phyloP scores from a whole-genome alignment of 352 stramenopile species.

The Globisporangium sylvaticum region DNA sequence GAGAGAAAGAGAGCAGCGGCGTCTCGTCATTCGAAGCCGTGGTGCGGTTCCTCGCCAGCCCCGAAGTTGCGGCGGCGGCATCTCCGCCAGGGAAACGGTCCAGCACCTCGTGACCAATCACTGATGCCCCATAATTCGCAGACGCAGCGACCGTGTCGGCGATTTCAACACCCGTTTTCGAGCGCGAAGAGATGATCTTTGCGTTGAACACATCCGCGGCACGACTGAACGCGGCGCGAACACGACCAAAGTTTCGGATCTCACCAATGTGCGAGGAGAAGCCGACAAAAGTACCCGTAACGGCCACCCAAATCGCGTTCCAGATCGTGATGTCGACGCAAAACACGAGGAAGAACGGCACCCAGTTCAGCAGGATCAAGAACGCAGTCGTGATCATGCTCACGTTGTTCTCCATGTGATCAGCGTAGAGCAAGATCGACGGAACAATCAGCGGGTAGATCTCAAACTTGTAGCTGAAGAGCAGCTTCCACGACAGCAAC shows the following conservation, averaged over 20 bases:
- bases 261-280: constrained; percentile 96
- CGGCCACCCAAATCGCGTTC: constrained; percentile 96
- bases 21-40: constrained; percentile 46
- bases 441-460: constrained; percentile 95
- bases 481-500: constrained; percentile 95
- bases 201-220: constrained; percentile 84
- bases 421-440: constrained; percentile 94
- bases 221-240: constrained; percentile 83
- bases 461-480: constrained; percentile 98
- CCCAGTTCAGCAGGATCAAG: constrained; percentile 94
- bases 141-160: constrained; percentile 23
- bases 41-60: constrained; percentile 19
- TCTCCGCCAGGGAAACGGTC: constrained; percentile 45
- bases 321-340: constrained; percentile 98
- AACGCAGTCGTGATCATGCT: constrained; percentile 83
- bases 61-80: constrained; percentile 14
- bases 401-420: constrained; percentile 91
- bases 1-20: constrained; percentile 80
- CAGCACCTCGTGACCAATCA: constrained; percentile 53
- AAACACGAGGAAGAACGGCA: constrained; percentile 97
- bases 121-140: constrained; percentile 39
- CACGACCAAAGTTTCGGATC: constrained; percentile 90
- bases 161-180: constrained; percentile 71
- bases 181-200: constrained; percentile 78
- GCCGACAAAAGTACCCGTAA: constrained; percentile 95